Evolutionary conservation across 2,329 filamentous ascomycete genomes (phyloP).

Genomic region (Cladosporium oxysporum): DNA sequence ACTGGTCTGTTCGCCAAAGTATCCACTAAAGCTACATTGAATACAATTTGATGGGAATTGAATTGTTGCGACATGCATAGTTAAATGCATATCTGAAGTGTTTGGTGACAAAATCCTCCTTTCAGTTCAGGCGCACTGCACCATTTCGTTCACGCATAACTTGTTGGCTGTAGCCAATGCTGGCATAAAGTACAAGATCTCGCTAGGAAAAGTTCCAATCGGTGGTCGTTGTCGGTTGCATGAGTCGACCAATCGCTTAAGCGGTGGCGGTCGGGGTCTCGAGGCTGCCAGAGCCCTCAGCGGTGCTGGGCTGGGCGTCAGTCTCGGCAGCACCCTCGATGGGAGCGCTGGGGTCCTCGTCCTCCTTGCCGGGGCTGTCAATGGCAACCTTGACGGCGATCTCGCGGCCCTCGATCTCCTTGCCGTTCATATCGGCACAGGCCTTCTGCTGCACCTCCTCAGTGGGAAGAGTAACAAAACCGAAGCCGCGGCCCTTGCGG

Average conservation of each 20-base stretch:
- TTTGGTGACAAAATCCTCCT: conserved; percentile 24
- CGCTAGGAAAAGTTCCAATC: conserved; percentile 16
- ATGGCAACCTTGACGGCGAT: conserved; percentile 99
- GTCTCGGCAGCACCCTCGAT: conserved; percentile 44
- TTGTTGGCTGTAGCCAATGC: conserved; percentile 23
- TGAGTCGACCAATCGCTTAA: conserved; percentile 20
- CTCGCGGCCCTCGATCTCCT: conserved; percentile 97
- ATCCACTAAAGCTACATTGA: conserved; percentile 28
- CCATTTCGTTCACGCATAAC: conserved; percentile 16
- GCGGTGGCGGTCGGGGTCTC: conserved; percentile 31
- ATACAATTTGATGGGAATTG: conserved; percentile 19
- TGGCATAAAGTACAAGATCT: conserved; percentile 22
- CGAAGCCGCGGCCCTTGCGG: conserved; percentile 98
- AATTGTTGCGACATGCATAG: conserved; percentile 26
- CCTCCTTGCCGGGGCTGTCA: conserved; percentile 98
- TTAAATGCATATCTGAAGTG: conserved; percentile 25
- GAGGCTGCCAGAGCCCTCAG: conserved; percentile 39
- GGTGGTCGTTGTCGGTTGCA: conserved; percentile 5
- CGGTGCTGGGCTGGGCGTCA: conserved; percentile 33
- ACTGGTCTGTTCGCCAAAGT: conserved; percentile 13
- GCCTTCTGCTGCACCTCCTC: conserved; percentile 98
- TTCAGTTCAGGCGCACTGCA: conserved; percentile 23
- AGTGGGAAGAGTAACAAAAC: conserved; percentile 92
- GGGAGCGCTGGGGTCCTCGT: conserved; percentile 62
- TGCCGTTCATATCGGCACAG: conserved; percentile 97